Percentiles rank a stretch among this genome's conserved stretches.
Conservation (phyloP, 768 basidiomycete species). For the Strobilomyces dryophilus region DNA sequence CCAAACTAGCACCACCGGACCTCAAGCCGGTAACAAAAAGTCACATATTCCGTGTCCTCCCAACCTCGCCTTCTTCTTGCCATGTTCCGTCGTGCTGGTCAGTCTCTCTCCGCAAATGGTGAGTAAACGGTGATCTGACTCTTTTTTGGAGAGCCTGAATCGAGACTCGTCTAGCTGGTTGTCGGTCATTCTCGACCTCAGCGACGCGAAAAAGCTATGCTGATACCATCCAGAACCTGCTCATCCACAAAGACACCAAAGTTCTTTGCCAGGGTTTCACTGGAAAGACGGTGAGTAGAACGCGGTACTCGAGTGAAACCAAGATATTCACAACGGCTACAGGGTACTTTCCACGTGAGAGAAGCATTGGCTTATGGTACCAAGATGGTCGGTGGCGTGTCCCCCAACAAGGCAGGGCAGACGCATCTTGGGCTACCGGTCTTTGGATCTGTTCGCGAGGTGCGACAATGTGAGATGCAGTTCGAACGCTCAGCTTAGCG, state of each 20-base stretch:
- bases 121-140: constrained; percentile 14
- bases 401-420: constrained; percentile 93
- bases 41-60: constrained; percentile 4
- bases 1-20: constrained; percentile 22
- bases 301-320: neutral
- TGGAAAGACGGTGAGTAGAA: constrained; percentile 79
- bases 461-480: constrained; percentile 28
- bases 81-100: constrained; percentile 61
- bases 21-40: constrained; percentile 12
- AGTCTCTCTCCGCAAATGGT: constrained; percentile 53
- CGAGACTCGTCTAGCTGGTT: constrained; percentile 43
- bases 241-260: constrained; percentile 91
- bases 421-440: constrained; percentile 94
- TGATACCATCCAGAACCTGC: constrained; percentile 86
- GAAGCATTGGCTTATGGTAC: constrained; percentile 95
- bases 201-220: constrained; percentile 74
- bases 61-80: constrained; percentile 10
- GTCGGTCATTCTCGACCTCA: constrained; percentile 80
- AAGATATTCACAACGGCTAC: constrained; percentile 5
- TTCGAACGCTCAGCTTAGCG: constrained; percentile 1
- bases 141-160: neutral
- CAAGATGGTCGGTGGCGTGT: constrained; percentile 96
- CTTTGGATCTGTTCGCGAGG: constrained; percentile 89
- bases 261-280: constrained; percentile 92
- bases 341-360: constrained; percentile 96